Conservation (phyloP, 2,329 filamentous ascomycete genomes). For the Penicillium polonicum region DNA sequence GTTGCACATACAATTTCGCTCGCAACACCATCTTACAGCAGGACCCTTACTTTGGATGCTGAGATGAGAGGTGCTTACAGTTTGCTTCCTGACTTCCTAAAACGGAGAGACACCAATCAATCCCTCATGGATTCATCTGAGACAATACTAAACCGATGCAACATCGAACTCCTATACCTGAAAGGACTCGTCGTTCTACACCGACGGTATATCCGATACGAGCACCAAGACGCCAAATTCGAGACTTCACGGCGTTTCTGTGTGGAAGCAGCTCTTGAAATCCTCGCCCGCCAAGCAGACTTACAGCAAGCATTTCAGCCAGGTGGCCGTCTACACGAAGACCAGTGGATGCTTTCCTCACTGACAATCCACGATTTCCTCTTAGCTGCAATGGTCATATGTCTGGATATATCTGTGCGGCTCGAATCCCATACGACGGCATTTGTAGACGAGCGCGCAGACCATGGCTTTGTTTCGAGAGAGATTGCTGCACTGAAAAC, state of each 20-base stretch:
- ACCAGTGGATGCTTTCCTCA: conserved; percentile 59
- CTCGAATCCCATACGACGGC: neutral
- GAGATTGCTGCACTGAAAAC: conserved; percentile 12
- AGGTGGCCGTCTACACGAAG: conserved; percentile 51
- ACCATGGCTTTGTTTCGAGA: neutral
- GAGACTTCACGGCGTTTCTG: conserved; percentile 45
- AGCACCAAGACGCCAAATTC: conserved; percentile 32
- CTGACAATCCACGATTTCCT: conserved; percentile 60
- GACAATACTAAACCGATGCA: conserved; percentile 52
- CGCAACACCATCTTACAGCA: conserved; percentile 13
- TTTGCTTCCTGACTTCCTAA: conserved; percentile 22
- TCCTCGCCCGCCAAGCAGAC: conserved; percentile 49
- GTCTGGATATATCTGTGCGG: conserved; percentile 37
- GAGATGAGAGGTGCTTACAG: conserved; percentile 21
- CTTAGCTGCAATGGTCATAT: conserved; percentile 58
- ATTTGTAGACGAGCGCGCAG: neutral
- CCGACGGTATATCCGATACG: conserved; percentile 48
- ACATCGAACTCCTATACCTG: conserved; percentile 50
- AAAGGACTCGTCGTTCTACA: conserved; percentile 53
- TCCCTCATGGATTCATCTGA: conserved; percentile 49
- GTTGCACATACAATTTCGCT: conserved; percentile 22
- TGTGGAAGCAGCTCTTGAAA: conserved; percentile 47
- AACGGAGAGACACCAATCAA: conserved; percentile 21
- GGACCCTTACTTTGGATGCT: conserved; percentile 25
- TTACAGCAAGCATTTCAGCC: conserved; percentile 51